These are phyloP conservation scores for Aspergillus avenaceus DNA, from an alignment of 495 filamentous ascomycete genomes.

Conservation along the genomic window DNA sequence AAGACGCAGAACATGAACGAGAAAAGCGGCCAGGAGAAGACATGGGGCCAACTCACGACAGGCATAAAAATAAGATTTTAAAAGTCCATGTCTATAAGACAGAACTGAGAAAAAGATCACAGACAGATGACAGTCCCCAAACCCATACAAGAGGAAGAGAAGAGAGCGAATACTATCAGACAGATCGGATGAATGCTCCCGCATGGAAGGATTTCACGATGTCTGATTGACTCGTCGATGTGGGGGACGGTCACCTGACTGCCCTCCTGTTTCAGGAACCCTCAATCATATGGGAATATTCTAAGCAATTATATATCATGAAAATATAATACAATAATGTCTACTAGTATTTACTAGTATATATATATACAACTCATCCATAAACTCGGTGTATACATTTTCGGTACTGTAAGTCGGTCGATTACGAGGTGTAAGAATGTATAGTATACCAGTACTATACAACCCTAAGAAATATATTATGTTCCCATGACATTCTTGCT, in stretches of 20 bases:
- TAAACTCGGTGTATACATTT: no score
- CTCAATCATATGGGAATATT: background rate
- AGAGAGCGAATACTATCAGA: conserved; percentile 9
- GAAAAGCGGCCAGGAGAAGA: conserved; percentile 2
- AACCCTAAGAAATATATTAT: no score
- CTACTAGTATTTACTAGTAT: no score
- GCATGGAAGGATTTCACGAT: conserved; percentile 1
- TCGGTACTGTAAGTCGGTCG: no score
- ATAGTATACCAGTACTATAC: no score
- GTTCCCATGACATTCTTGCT: no score
- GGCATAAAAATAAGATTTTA: conserved; percentile 28
- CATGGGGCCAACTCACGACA: conserved; percentile 36
- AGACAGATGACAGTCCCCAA: conserved; percentile 1
- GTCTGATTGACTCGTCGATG: conserved; percentile 1
- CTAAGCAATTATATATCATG: no score
- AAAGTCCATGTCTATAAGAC: conserved; percentile 14
- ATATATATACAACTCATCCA: no score
- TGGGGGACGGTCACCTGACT: conserved; percentile 5
- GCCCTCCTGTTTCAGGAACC: background rate
- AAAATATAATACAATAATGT: no score
- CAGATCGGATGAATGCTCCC: conserved; percentile 5
- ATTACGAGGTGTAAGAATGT: no score
- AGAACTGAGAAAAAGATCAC: background rate
- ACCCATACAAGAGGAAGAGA: conserved; percentile 10
- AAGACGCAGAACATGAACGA: conserved; percentile 2